Evolutionary conservation across 371 early-diverging fungal genomes (phyloP).

Genomic region (Mucor piriformis): DNA sequence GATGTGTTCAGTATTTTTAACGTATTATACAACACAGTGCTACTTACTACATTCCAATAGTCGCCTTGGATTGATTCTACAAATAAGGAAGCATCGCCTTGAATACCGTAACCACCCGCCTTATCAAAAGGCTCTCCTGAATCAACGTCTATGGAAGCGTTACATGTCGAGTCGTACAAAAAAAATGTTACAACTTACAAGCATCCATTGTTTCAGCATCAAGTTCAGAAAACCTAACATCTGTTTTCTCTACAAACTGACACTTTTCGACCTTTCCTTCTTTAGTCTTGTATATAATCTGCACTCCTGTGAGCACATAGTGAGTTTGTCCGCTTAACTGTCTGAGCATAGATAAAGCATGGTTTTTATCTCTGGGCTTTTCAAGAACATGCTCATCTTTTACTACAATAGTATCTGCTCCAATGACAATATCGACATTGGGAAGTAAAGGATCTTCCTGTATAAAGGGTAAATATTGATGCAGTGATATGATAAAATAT

Average conservation of each 20-base stretch:
- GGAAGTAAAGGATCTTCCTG: conserved; percentile 35
- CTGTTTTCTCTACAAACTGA: conserved; percentile 51
- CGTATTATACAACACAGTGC: background rate
- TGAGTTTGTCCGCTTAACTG: conserved; percentile 63
- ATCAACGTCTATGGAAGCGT: conserved; percentile 35
- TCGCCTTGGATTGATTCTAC: conserved; percentile 79
- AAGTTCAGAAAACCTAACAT: conserved; percentile 50
- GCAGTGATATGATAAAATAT: background rate
- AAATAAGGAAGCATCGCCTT: conserved; percentile 74
- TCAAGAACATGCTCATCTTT: conserved; percentile 58
- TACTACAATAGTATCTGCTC: conserved; percentile 83
- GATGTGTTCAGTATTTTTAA: background rate
- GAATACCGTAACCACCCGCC: conserved; percentile 89
- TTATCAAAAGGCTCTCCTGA: conserved; percentile 68
- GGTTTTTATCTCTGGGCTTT: conserved; percentile 57
- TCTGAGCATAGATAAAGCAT: conserved; percentile 62
- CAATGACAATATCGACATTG: conserved; percentile 69
- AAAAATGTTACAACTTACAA: conserved; percentile 50
- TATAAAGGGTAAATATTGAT: background rate
- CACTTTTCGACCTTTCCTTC: conserved; percentile 26
- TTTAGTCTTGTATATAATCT: conserved; percentile 40
- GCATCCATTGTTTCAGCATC: conserved; percentile 61
- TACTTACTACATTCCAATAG: conserved; percentile 71
- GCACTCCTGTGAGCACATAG: conserved; percentile 68
- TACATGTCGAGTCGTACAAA: conserved; percentile 6